Evolutionary conservation across 192 early-diverging fungal species (phyloP).

Genomic region (Coemansia sp.): DNA sequence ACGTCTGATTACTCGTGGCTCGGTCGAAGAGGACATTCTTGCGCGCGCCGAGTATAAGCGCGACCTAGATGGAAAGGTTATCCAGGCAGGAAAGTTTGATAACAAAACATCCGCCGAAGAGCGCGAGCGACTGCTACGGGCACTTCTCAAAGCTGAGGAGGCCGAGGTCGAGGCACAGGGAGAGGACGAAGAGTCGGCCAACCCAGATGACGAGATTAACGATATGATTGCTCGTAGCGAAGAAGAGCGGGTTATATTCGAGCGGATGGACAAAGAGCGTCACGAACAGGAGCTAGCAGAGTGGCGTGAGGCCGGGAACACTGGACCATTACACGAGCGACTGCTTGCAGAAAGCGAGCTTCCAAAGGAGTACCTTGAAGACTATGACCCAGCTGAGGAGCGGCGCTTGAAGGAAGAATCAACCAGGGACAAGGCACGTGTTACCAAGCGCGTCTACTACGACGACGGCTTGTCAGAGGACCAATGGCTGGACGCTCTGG

Average conservation of each 20-base stretch:
- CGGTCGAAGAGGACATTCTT: slow-evolving; percentile 93
- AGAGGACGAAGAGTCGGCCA: slow-evolving; percentile 65
- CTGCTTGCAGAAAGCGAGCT: slow-evolving; percentile 84
- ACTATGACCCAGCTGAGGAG: slow-evolving; percentile 56
- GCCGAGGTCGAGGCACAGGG: slow-evolving; percentile 68
- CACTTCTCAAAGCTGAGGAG: slow-evolving; percentile 78
- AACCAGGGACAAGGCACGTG: slow-evolving; percentile 73
- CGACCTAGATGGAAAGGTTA: slow-evolving; percentile 97
- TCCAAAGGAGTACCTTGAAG: slow-evolving; percentile 73
- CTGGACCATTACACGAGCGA: slow-evolving; percentile 65
- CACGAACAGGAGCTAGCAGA: slow-evolving; percentile 47
- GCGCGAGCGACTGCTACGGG: slow-evolving; percentile 85
- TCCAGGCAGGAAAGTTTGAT: slow-evolving; percentile 99
- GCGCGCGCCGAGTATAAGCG: slow-evolving; percentile 93
- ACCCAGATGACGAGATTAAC: slow-evolving; percentile 90
- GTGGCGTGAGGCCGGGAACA: slow-evolving; percentile 59
- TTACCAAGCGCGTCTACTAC: slow-evolving; percentile 73
- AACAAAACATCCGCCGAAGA: slow-evolving; percentile 92
- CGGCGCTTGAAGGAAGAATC: slow-evolving; percentile 55
- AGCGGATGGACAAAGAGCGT: slow-evolving; percentile 52
- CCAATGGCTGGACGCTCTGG: slow-evolving; percentile 79
- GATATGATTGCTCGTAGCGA: slow-evolving; percentile 87
- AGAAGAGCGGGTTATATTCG: slow-evolving; percentile 67
- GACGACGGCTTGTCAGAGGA: slow-evolving; percentile 94
- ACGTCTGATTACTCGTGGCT: slow-evolving; percentile 84